A percentile compares a stretch with the other conserved stretches of the same genome.
Evolutionary conservation across 352 stramenopile genomes (phyloP).

Genomic region (Pythium volutum): DNA sequence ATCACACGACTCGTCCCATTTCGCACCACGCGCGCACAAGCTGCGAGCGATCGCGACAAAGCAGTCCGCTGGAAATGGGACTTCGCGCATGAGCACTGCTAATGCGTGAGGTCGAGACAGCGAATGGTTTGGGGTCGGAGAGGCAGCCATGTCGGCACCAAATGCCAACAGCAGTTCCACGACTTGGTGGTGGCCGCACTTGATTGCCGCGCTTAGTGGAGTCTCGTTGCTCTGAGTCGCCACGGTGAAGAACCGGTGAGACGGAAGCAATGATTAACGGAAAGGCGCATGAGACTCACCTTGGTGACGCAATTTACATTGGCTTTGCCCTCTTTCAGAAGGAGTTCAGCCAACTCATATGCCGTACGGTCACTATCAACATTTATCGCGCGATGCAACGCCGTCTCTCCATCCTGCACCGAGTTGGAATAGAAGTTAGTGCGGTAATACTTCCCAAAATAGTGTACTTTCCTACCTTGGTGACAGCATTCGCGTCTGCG

Average conservation of each 20-base stretch:
- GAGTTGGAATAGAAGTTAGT: not conserved
- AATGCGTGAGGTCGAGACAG: not conserved
- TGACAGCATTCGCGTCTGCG: not conserved
- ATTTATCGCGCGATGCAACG: not conserved
- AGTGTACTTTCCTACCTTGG: not conserved
- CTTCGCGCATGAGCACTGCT: not conserved
- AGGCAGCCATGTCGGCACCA: not conserved
- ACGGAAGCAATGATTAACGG: not conserved
- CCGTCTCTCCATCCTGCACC: constrained; percentile 1
- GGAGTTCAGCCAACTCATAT: too few species aligned
- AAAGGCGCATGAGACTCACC: not conserved
- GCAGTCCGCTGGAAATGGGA: not conserved
- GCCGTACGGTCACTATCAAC: too few species aligned
- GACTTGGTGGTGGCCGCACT: not conserved
- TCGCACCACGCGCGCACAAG: constrained; percentile 7
- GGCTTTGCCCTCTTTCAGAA: too few species aligned
- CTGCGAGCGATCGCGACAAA: constrained; percentile 14
- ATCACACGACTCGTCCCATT: constrained; percentile 12
- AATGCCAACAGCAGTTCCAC: constrained; percentile 1
- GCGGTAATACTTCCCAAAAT: not conserved
- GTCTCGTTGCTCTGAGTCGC: not conserved
- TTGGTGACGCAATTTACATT: constrained; percentile 2
- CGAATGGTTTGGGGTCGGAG: not conserved
- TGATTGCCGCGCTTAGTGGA: not conserved
- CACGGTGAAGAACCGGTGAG: not conserved